phyloP scores from a whole-genome alignment of 352 stramenopile genomes.

The Elongisporangium anandrum region DNA sequence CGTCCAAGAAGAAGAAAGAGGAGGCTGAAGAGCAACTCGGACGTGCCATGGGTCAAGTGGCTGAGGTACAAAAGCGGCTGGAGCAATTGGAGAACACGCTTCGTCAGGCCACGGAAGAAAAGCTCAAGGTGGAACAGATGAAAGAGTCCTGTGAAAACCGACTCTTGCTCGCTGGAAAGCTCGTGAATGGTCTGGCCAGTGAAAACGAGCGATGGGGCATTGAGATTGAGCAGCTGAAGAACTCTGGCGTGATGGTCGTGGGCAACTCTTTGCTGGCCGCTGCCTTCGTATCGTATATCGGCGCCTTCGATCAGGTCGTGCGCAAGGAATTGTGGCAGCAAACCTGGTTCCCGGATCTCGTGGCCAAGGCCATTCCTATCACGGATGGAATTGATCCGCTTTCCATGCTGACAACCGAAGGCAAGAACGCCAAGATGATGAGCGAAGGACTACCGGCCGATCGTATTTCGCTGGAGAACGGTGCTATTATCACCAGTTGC shows the following conservation, averaged over 20 bases:
- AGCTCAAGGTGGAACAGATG: slow-evolving; percentile 96
- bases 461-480: slow-evolving; percentile 97
- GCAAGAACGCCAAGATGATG: slow-evolving; percentile 97
- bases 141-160: slow-evolving; percentile 92
- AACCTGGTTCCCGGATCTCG: slow-evolving; percentile 87
- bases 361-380: slow-evolving; percentile 90
- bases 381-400: slow-evolving; percentile 94
- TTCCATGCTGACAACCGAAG: slow-evolving; percentile 94
- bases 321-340: slow-evolving; percentile 79
- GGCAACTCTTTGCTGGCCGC: slow-evolving; percentile 96
- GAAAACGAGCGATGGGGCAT: slow-evolving; percentile 97
- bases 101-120: slow-evolving; percentile 92
- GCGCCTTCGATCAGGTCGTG: slow-evolving; percentile 94
- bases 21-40: slow-evolving; percentile 92
- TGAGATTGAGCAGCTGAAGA: slow-evolving; percentile 95
- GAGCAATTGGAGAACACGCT: slow-evolving; percentile 92
- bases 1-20: slow-evolving; percentile 91
- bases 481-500: slow-evolving; percentile 96
- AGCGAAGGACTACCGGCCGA: slow-evolving; percentile 96
- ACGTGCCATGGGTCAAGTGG: slow-evolving; percentile 90
- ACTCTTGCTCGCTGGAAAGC: slow-evolving; percentile 90
- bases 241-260: slow-evolving; percentile 93
- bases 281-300: slow-evolving; percentile 98
- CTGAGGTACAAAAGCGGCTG: slow-evolving; percentile 91
- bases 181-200: slow-evolving; percentile 94